Evolutionary conservation across 768 basidiomycete species (phyloP).

Genomic region (Russula emetica): DNA sequence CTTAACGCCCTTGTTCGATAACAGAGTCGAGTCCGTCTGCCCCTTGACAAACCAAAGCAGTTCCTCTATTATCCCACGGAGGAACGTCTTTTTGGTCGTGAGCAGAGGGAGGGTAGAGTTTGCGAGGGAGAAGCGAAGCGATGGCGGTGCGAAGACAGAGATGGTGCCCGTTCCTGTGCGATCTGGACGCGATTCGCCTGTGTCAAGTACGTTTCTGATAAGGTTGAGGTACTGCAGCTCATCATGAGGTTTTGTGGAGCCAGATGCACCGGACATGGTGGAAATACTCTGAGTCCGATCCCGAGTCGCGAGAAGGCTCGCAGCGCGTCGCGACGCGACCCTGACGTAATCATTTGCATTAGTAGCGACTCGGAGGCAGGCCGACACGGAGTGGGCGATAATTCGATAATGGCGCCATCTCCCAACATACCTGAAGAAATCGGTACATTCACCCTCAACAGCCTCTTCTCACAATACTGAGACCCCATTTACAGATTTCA

Average conservation of each 20-base stretch:
- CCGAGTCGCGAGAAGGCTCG: neutral
- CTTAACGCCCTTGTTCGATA: constrained; percentile 79
- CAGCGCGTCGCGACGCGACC: constrained; percentile 24
- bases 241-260: constrained; percentile 47
- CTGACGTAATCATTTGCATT: constrained; percentile 13
- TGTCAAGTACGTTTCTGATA: constrained; percentile 67
- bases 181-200: constrained; percentile 78
- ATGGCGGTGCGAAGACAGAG: constrained; percentile 86
- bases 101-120: constrained; percentile 76
- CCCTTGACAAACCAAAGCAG: constrained; percentile 92
- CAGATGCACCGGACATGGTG: constrained; percentile 10
- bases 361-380: no score
- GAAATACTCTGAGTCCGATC: neutral
- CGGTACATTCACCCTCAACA: neutral
- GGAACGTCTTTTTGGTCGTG: constrained; percentile 93
- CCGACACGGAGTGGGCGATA: neutral
- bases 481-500: constrained; percentile 51
- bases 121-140: constrained; percentile 83
- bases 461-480: neutral
- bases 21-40: constrained; percentile 69
- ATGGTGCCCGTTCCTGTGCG: constrained; percentile 94
- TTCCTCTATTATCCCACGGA: constrained; percentile 88
- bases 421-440: constrained; percentile 26
- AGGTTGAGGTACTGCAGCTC: constrained; percentile 88
- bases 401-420: constrained; percentile 25